Evolutionary conservation across 495 filamentous ascomycete species (phyloP), one percentile per base, ranked within the genome.

Genomic region (Patellaria atrata): DNA sequence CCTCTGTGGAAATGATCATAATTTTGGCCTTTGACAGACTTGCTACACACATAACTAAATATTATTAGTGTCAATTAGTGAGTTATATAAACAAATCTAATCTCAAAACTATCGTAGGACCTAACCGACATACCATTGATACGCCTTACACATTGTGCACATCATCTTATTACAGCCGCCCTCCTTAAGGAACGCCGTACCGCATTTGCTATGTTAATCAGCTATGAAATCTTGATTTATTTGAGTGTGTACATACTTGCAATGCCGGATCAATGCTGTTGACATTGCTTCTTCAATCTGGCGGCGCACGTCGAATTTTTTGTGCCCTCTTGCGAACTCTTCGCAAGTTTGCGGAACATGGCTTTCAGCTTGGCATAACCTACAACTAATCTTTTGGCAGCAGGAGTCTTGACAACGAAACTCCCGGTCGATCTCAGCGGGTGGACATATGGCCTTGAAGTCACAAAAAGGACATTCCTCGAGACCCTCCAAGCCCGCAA

Each of bases 151-250:
- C 11, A 61, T 60, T 1, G 61, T 57, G 45, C 83, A 92, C 0
- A 48, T 62, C 60, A 92, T 77, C 58, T 85, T 91, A 55, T 93
- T 93, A 59, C 84, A 93, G 7, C 84, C 84, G 21, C 61, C 53
- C 36, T 75, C 67, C 50, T 91, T 93, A 50, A 91, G 60, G 45
- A 77, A 83, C 0, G 68, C 62, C 6, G 63, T 65, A 9, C 56
- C 41, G 47, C 75, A 74, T 67, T 26, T 18, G 12, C 3, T 14
- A n/a, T 22, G 47, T 62, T 35, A 62, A 50, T 28, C 32, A 18
- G 11, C 3, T n/a, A 12, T 3, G 6, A 2, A 14, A 8, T 18
- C 35, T 29, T 11, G 12, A 1, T 30, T 29, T 10, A 5, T 9
- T 14, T 3, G 6, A 27, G 33, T 17, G 21, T 17, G 22, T 5